Base-by-base conservation (phyloP, 768 basidiomycete species). In the Xerocomellus intermedius region DNA sequence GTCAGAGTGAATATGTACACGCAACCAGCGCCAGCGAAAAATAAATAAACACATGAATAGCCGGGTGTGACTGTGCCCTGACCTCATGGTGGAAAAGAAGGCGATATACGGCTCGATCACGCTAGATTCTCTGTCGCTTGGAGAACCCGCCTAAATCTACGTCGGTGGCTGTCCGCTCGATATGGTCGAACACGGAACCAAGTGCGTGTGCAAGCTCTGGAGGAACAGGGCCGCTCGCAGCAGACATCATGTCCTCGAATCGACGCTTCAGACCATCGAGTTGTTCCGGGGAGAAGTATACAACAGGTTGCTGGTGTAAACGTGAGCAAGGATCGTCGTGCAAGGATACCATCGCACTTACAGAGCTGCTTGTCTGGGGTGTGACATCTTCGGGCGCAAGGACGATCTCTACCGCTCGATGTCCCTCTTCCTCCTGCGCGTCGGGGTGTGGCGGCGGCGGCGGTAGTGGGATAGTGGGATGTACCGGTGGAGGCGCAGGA, bases 131-230 rank as follows among this genome's bases (percentile, higher is more conserved):
- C 43, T 44, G 67, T 43, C 69, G 69, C 50, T 70, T 70, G 24
- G 61, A 56, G 8, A 55, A 42, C 37, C 70, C 52, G 49, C 55
- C 57, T 13, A 64, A 38, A 44, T 70, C 69, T 33, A 67, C 39
- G 6, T 71, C 69, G 9, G 58, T 58, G 26, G 55, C 60, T 21
- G 70, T 69, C 48, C 65, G 66, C 42, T 71, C 69, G 51, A 71
- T 71, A 32, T 71, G 69, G 45, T 72, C 66, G 26, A 71, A 72
- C 14, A 71, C 70, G 13, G 71, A 62, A 10, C 69, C 71, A 10
- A 71, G 59, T 4, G 63, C 65, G n/a, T 65, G 69, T 10, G 69
- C 69, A 19, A 72, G 61, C 0, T 70, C 65, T 8, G 69, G 69
- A 16, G 68, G 39, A 4, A 72, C 67, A 1, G 69, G 69, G 1